Evolutionary conservation across 1,284 basidiomycete species (phyloP).

Genomic region (Dichomitus squalens): DNA sequence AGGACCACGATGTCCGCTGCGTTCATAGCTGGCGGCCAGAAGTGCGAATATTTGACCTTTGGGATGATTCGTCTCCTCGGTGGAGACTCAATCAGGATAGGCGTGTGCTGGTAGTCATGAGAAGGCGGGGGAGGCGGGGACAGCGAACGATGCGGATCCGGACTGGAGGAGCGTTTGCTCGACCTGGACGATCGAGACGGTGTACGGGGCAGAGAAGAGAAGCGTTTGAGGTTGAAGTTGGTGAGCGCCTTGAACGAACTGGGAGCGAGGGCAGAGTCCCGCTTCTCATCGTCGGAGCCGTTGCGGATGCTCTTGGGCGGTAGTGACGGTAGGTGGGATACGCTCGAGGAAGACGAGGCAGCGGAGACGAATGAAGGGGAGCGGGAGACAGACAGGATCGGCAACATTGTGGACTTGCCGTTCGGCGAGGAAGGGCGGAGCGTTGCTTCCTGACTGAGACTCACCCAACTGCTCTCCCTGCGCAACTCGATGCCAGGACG

Average conservation of each 20-base stretch:
- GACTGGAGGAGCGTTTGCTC: conserved; percentile 17
- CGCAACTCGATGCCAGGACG: conserved; percentile 28
- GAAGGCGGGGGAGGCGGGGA: conserved; percentile 43
- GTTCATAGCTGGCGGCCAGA: conserved; percentile 75
- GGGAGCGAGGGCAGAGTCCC: conserved; percentile 15
- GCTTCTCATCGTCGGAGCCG: conserved; percentile 27
- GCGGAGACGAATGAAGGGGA: conserved; percentile 19
- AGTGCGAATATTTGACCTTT: conserved; percentile 43
- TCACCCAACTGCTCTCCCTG: conserved; percentile 37
- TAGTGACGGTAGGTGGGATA: conserved; percentile 31
- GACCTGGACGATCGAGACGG: conserved; percentile 41
- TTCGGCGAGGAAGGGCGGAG: conserved; percentile 25
- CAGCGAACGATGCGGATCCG: conserved; percentile 34
- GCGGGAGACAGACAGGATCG: conserved; percentile 18
- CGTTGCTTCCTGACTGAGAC: conserved; percentile 27
- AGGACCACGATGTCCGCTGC: conserved; percentile 67
- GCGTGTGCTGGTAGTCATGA: neutral
- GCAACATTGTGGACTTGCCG: conserved; percentile 13
- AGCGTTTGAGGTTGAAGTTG: conserved; percentile 53
- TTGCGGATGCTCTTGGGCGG: conserved; percentile 51
- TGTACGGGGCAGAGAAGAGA: conserved; percentile 60
- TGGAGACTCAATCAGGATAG: conserved; percentile 15
- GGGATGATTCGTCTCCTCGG: conserved; percentile 18
- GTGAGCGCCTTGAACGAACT: conserved; percentile 31
- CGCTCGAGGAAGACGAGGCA: conserved; percentile 13